These are phyloP conservation scores for Cyberlindnera mycetangii DNA, from an alignment of 805 yeast genomes.

Conservation along the genomic window DNA sequence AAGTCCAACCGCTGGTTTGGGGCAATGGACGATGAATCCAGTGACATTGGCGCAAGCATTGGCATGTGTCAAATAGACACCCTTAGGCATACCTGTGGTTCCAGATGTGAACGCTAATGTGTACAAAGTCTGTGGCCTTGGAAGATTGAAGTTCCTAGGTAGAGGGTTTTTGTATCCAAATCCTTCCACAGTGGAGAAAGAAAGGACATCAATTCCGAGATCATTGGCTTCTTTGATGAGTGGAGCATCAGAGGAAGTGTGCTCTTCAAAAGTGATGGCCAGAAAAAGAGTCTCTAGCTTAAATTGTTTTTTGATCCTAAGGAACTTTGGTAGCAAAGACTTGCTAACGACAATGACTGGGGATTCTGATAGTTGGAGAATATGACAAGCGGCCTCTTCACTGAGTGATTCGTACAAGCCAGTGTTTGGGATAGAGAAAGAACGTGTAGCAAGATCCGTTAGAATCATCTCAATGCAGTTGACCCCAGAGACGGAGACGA, in stretches of 20 bases:
- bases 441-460: conserved; percentile 53
- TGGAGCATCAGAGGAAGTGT: conserved; percentile 25
- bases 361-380: conserved; percentile 46
- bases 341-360: conserved; percentile 50
- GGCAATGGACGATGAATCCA: conserved; percentile 27
- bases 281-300: conserved; percentile 33
- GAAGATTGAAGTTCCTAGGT: conserved; percentile 28
- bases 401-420: conserved; percentile 44
- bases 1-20: conserved; percentile 27
- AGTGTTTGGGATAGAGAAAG: conserved; percentile 44
- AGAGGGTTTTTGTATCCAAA: conserved; percentile 36
- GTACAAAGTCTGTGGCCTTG: conserved; percentile 39
- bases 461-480: conserved; percentile 58
- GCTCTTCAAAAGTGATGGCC: conserved; percentile 47
- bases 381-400: conserved; percentile 49
- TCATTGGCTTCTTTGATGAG: conserved; percentile 15
- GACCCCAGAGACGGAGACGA: conserved; percentile 45
- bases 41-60: conserved; percentile 42
- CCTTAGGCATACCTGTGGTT: conserved; percentile 63
- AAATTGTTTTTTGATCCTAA: conserved; percentile 38
- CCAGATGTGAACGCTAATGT: conserved; percentile 64
- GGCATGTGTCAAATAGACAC: conserved; percentile 58
- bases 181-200: conserved; percentile 32
- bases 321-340: conserved; percentile 40
- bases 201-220: conserved; percentile 34